Conservation (phyloP, 208 protist genomes). For the Angomonas ambiguus region DNA sequence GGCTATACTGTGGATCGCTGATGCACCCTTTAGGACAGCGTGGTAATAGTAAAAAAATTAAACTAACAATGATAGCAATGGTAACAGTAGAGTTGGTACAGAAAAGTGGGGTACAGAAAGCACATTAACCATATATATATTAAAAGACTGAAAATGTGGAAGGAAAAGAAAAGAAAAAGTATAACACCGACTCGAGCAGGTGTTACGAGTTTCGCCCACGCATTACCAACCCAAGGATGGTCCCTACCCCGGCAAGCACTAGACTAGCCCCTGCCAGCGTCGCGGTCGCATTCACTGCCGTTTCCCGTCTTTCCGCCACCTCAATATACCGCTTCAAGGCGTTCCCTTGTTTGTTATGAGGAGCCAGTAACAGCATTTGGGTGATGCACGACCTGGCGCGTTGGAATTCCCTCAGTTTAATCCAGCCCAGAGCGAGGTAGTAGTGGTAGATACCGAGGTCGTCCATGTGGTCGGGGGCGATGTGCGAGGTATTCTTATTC, state of each 20-base stretch:
- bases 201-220: neutral
- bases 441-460: slow-evolving; percentile 63
- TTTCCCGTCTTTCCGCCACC: slow-evolving; percentile 20
- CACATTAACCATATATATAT: neutral
- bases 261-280: slow-evolving; percentile 24
- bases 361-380: slow-evolving; percentile 48
- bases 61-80: slow-evolving; percentile 10
- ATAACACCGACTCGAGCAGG: neutral
- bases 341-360: slow-evolving; percentile 45
- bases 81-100: neutral
- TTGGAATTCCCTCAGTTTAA: slow-evolving; percentile 58
- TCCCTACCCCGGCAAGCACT: slow-evolving; percentile 13
- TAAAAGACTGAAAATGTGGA: slow-evolving; percentile 13
- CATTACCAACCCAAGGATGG: neutral
- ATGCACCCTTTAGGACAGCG: no score
- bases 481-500: neutral
- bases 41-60: slow-evolving; percentile 5
- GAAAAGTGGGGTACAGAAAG: neutral
- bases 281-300: slow-evolving; percentile 22
- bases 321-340: slow-evolving; percentile 46
- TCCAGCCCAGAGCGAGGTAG: slow-evolving; percentile 69
- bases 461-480: slow-evolving; percentile 13
- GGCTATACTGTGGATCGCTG: no score
- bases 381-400: slow-evolving; percentile 48
- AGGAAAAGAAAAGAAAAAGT: neutral